phyloP scores from a whole-genome alignment of 345 rosid species.

The Brassica cretica region DNA sequence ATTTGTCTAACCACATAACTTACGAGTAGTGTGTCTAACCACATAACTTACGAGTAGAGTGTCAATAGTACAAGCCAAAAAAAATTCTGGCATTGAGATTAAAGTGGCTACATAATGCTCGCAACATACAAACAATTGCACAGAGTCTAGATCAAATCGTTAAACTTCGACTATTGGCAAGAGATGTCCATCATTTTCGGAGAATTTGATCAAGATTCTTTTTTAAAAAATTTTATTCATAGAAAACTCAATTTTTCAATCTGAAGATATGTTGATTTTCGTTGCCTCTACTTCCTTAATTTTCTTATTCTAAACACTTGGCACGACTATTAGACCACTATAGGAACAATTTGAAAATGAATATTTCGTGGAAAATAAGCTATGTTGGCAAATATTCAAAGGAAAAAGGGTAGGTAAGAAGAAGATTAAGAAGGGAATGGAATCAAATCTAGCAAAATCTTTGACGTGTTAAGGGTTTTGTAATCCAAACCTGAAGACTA shows the following conservation, averaged over 20 bases:
- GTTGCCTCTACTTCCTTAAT: too few species aligned
- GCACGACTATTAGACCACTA: background rate
- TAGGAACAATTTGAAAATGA: background rate
- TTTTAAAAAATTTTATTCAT: background rate
- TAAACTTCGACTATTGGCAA: background rate
- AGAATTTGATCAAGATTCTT: background rate
- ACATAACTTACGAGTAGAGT: background rate
- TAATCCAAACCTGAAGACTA: constrained; percentile 8
- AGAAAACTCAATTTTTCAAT: background rate
- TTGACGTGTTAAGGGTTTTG: constrained; percentile 25
- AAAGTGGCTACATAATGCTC: background rate
- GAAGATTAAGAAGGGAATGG: background rate
- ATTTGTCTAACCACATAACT: background rate
- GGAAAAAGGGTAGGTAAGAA: constrained; percentile 1
- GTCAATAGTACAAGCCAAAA: background rate
- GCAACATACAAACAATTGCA: background rate
- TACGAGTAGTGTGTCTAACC: background rate
- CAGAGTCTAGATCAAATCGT: background rate
- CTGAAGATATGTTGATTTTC: background rate
- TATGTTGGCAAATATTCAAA: background rate
- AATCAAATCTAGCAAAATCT: constrained; percentile 36
- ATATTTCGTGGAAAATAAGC: background rate
- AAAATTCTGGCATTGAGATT: background rate
- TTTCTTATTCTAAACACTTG: background rate
- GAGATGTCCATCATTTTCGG: background rate